Evolutionary conservation across 2,329 filamentous ascomycete species (phyloP).

Genomic region (Microdochium paspali): DNA sequence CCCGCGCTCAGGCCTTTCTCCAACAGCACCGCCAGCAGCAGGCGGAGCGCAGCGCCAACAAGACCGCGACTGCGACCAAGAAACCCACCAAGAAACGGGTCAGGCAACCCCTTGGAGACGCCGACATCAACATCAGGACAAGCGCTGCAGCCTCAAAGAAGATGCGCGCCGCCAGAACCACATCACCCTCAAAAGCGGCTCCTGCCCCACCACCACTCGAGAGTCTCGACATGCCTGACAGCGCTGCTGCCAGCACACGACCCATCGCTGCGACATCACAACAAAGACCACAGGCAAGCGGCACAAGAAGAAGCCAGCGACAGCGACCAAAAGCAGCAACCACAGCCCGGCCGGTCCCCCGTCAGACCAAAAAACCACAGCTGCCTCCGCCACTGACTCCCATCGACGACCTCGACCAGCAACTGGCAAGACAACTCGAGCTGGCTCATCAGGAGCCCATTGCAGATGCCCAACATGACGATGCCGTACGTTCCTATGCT

Average conservation of each 20-base stretch:
- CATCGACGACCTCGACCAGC: not conserved
- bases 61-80: not conserved
- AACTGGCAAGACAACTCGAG: not conserved
- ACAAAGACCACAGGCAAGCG: not conserved
- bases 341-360: not conserved
- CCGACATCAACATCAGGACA: not conserved
- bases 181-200: not conserved
- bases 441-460: not conserved
- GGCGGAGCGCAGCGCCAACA: not conserved
- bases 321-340: not conserved
- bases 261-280: not conserved
- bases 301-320: not conserved
- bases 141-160: not conserved
- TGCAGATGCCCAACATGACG: not conserved
- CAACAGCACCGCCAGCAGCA: too few species aligned
- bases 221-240: not conserved
- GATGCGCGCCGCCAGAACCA: not conserved
- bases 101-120: not conserved
- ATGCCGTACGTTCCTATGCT: not conserved
- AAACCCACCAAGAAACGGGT: not conserved
- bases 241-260: not conserved
- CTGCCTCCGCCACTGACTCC: not conserved
- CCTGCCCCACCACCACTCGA: too few species aligned
- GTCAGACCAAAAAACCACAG: not conserved
- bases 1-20: too few species aligned